Conservation (phyloP, 805 yeast species). For the Starmerella potacharoeniae region DNA sequence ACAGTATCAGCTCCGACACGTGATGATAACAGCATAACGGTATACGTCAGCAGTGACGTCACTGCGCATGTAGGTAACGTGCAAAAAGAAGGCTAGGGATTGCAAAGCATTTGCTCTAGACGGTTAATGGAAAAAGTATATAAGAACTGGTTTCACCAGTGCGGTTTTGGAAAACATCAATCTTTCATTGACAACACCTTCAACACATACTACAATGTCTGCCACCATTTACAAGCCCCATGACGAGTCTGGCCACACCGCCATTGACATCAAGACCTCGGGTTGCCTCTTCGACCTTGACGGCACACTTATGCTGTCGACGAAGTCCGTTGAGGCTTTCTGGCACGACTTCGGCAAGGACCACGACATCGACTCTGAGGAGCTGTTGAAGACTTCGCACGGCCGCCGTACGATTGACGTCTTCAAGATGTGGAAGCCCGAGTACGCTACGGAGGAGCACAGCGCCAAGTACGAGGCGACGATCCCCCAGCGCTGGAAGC, state of each 20-base stretch:
- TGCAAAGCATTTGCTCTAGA: background rate
- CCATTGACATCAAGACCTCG: conserved; percentile 28
- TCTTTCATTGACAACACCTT: background rate
- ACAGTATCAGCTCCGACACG: background rate
- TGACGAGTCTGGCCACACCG: conserved; percentile 13
- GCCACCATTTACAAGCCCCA: conserved; percentile 10
- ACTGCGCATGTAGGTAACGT: background rate
- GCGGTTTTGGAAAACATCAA: background rate
- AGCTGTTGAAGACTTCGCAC: conserved; percentile 63
- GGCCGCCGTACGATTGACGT: conserved; percentile 79
- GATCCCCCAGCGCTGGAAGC: conserved; percentile 62
- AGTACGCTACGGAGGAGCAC: conserved; percentile 54
- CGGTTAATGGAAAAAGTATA: background rate
- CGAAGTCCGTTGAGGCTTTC: conserved; percentile 69
- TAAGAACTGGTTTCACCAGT: background rate
- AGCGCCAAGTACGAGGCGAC: conserved; percentile 56
- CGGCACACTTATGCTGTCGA: conserved; percentile 77
- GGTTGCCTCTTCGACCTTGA: conserved; percentile 70
- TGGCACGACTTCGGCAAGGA: conserved; percentile 66
- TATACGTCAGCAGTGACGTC: conserved; percentile 2
- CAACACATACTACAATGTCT: conserved; percentile 12
- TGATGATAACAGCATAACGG: conserved; percentile 3
- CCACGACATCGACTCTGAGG: conserved; percentile 57
- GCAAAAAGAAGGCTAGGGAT: background rate
- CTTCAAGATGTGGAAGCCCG: conserved; percentile 61